A percentile compares a stretch with the other conserved stretches of the same genome.
These are phyloP conservation scores for Sporothrix schenckii DNA, from an alignment of 2,329 filamentous ascomycete species.

Conservation along the genomic window DNA sequence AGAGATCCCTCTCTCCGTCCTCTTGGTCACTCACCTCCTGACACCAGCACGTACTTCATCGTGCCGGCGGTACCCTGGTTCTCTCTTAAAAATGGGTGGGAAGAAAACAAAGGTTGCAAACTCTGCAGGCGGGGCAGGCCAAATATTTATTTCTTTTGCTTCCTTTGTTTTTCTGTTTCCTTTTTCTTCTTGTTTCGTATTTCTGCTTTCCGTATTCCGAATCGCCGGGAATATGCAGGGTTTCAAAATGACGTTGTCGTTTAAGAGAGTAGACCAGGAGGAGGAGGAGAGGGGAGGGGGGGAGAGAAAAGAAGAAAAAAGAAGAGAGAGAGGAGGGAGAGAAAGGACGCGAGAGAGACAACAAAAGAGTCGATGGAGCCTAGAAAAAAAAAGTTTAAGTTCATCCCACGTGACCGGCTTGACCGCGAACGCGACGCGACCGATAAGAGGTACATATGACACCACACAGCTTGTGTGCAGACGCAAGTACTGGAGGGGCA, in stretches of 20 bases:
- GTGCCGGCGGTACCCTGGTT: slow-evolving; percentile 31
- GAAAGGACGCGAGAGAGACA: slow-evolving; percentile 25
- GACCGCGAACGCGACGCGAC: slow-evolving; percentile 19
- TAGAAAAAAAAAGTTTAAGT: slow-evolving; percentile 19
- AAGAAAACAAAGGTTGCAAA: background rate
- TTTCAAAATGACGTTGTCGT: background rate
- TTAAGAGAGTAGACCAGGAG: slow-evolving; percentile 26
- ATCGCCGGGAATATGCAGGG: background rate
- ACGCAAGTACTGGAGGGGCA: background rate
- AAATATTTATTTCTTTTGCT: background rate
- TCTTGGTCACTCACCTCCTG: slow-evolving; percentile 35
- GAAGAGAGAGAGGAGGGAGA: slow-evolving; percentile 15
- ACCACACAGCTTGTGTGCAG: background rate
- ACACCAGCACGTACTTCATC: slow-evolving; percentile 39
- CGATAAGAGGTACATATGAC: background rate
- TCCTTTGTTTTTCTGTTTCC: background rate
- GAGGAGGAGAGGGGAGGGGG: slow-evolving; percentile 24
- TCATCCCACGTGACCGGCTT: background rate
- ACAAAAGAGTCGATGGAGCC: slow-evolving; percentile 4
- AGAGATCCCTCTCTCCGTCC: slow-evolving; percentile 1
- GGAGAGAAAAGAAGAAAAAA: slow-evolving; percentile 12
- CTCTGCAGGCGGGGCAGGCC: slow-evolving; percentile 12
- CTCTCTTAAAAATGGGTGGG: slow-evolving; percentile 11
- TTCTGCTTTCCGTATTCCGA: background rate
- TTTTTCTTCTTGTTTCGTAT: slow-evolving; percentile 24